Evolutionary conservation across 1,139 yeast genomes (phyloP).

Genomic region (Geotrichum restrictum): DNA sequence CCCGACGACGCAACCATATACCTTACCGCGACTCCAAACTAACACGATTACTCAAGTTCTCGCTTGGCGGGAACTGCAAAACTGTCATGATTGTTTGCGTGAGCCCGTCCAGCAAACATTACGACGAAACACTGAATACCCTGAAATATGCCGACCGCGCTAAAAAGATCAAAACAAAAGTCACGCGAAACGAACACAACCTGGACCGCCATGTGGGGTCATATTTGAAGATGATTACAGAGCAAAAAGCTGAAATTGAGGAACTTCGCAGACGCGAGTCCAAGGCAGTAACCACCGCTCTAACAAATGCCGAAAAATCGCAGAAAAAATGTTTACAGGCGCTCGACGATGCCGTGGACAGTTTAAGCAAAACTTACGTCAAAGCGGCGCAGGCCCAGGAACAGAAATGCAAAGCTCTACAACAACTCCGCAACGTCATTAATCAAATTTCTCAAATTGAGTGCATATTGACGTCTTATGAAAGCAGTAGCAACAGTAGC

Average conservation of each 20-base stretch:
- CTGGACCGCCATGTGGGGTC: slow-evolving; percentile 85
- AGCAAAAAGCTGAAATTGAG: slow-evolving; percentile 73
- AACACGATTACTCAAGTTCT: slow-evolving; percentile 78
- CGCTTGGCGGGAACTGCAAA: slow-evolving; percentile 91
- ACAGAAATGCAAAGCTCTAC: slow-evolving; percentile 23
- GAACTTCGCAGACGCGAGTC: slow-evolving; percentile 58
- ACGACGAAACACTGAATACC: slow-evolving; percentile 88
- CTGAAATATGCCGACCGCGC: slow-evolving; percentile 88
- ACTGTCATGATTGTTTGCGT: slow-evolving; percentile 95
- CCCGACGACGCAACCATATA: slow-evolving; percentile 62
- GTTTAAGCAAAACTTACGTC: slow-evolving; percentile 26
- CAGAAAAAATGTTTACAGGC: slow-evolving; percentile 25
- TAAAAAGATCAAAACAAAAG: slow-evolving; percentile 80
- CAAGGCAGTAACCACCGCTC: slow-evolving; percentile 39
- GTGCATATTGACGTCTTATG: slow-evolving; percentile 1
- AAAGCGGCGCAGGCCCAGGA: slow-evolving; percentile 23
- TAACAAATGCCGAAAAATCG: slow-evolving; percentile 24
- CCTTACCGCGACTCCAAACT: slow-evolving; percentile 89
- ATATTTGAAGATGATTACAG: slow-evolving; percentile 78
- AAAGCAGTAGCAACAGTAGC: background rate
- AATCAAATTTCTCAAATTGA: slow-evolving; percentile 27
- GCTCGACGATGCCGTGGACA: slow-evolving; percentile 27
- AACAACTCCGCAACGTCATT: slow-evolving; percentile 23
- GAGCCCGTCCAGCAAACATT: slow-evolving; percentile 79
- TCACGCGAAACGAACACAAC: slow-evolving; percentile 68